Evolutionary conservation across 1,284 basidiomycete species (phyloP).

Genomic region (Tranzscheliella williamsii): DNA sequence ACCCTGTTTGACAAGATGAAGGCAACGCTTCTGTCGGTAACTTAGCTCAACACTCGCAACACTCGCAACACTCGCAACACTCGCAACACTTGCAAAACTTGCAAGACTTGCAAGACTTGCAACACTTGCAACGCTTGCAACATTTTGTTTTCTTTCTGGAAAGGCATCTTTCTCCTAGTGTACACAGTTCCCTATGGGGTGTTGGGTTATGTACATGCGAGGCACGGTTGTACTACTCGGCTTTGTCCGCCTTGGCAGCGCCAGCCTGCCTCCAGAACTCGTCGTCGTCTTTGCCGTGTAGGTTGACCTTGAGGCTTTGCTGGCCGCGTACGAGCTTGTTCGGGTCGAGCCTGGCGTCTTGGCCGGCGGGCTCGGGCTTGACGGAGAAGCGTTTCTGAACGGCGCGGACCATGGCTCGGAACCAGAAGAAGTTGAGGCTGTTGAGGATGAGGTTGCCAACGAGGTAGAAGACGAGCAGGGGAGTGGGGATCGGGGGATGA

Average conservation of each 20-base stretch:
- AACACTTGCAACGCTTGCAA: too few relatives aligned
- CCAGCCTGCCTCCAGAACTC: slow-evolving; percentile 43
- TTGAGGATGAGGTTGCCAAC: slow-evolving; percentile 49
- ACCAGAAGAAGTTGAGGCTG: slow-evolving; percentile 62
- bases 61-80: too few relatives aligned
- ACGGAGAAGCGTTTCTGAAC: slow-evolving; percentile 58
- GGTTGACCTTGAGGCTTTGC: slow-evolving; percentile 41
- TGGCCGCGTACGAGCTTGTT: slow-evolving; percentile 34
- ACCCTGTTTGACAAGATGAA: slow-evolving; percentile 50
- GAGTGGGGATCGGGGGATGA: slow-evolving; percentile 17
- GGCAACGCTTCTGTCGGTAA: slow-evolving; percentile 20
- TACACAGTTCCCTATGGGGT: too few relatives aligned
- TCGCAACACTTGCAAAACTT: too few relatives aligned
- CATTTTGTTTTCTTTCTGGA: not conserved
- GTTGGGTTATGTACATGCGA: too few relatives aligned
- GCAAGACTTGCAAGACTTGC: too few relatives aligned
- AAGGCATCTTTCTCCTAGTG: too few relatives aligned
- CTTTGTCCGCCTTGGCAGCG: slow-evolving; percentile 22
- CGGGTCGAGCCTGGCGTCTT: slow-evolving; percentile 20
- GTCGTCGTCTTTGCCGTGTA: slow-evolving; percentile 40
- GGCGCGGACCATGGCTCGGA: slow-evolving; percentile 60
- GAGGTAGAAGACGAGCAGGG: slow-evolving; percentile 41
- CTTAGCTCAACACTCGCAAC: too few relatives aligned
- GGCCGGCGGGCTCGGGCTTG: slow-evolving; percentile 9
- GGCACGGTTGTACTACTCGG: too few relatives aligned